phyloP scores from a whole-genome alignment of 192 early-diverging fungal genomes.

The Chytriomyces sp. region DNA sequence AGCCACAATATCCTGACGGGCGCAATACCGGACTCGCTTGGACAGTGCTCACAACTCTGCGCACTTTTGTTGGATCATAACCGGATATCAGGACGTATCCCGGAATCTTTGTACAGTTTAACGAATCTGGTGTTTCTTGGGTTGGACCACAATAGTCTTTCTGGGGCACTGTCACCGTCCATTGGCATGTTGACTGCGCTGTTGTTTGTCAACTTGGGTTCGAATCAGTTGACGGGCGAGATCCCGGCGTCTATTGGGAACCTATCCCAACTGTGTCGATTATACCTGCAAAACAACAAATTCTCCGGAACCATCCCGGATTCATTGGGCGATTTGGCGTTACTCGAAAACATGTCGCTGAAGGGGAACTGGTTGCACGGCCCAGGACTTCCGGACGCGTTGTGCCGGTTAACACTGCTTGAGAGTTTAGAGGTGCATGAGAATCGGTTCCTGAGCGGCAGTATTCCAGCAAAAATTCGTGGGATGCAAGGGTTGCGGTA shows the following conservation, averaged over 20 bases:
- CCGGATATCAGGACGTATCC: neutral
- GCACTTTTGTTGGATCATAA: neutral
- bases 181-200: neutral
- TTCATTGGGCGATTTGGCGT: neutral
- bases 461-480: too few relatives aligned
- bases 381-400: too few relatives aligned
- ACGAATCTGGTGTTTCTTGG: neutral
- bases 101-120: neutral
- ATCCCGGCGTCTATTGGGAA: neutral
- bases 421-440: too few relatives aligned
- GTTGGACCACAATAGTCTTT: neutral
- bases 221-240: neutral
- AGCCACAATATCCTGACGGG: neutral
- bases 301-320: constrained; percentile 1
- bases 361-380: neutral
- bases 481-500: too few relatives aligned
- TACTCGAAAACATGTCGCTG: neutral
- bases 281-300: neutral
- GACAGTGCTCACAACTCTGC: neutral
- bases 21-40: neutral
- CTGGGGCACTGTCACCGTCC: neutral
- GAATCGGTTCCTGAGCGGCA: too few relatives aligned
- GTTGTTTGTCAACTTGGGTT: neutral
- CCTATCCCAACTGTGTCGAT: neutral
- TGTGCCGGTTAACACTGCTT: too few relatives aligned